phyloP scores from a whole-genome alignment of 2,329 filamentous ascomycete genomes.

The Thelonectria olida region DNA sequence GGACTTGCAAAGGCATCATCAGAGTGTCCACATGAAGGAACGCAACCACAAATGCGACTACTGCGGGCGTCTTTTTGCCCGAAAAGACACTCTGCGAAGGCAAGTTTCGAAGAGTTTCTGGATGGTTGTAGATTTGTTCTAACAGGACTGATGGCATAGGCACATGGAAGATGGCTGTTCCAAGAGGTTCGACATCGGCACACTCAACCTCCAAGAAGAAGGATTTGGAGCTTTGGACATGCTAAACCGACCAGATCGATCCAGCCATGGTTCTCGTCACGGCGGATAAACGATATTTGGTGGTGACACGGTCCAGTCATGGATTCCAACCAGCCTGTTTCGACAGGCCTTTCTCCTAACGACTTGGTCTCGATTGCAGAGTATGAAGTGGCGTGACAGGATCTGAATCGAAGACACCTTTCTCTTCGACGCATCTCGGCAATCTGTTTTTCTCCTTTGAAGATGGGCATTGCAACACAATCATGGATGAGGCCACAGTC shows the following conservation, averaged over 20 bases:
- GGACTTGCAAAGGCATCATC: constrained; percentile 72
- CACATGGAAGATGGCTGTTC: constrained; percentile 82
- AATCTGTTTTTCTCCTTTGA: neutral
- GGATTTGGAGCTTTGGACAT: constrained; percentile 31
- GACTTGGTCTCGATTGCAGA: neutral
- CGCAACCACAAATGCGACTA: constrained; percentile 75
- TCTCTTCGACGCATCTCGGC: neutral
- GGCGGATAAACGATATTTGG: constrained; percentile 18
- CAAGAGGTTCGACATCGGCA: constrained; percentile 69
- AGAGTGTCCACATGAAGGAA: constrained; percentile 78
- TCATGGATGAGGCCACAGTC: neutral
- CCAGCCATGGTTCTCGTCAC: constrained; percentile 29
- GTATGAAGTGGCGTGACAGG: neutral
- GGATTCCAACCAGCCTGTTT: neutral
- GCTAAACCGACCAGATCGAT: constrained; percentile 28
- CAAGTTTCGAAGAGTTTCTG: constrained; percentile 48
- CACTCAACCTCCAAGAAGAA: constrained; percentile 55
- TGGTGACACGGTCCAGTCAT: neutral
- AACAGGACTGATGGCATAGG: constrained; percentile 51
- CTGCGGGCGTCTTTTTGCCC: constrained; percentile 76
- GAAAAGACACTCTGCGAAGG: constrained; percentile 86
- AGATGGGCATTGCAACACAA: neutral
- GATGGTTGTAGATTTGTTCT: neutral
- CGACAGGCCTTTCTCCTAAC: neutral
- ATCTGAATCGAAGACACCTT: neutral